Base-by-base conservation (phyloP, 768 basidiomycete species). In the Naematelia aurantialba region DNA sequence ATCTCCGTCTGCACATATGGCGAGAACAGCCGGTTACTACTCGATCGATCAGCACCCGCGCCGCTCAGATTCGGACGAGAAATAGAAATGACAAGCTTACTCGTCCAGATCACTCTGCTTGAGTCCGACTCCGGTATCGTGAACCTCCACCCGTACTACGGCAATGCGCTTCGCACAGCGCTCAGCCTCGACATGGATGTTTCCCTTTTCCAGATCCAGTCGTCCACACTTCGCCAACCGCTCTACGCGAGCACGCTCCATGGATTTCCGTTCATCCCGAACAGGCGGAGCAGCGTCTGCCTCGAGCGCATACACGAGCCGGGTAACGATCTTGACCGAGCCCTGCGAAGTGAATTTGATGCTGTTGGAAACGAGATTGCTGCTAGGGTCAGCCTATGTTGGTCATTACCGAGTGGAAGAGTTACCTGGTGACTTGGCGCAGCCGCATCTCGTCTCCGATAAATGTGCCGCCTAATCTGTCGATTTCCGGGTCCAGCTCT, bases 401-500 rank as follows among this genome's bases (percentile, higher is more conserved):
- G n/a, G n/a, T n/a, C n/a, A n/a, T n/a, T n/a, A n/a, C n/a, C n/a
- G n/a, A n/a, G n/a, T n/a, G n/a, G n/a, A n/a, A n/a, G n/a, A n/a
- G n/a, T n/a, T n/a, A n/a, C n/a, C n/a, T n/a, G 2, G 70, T 59
- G 29, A 73, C 61, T 49, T 67, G 70, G 66, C 89, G 82, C 52
- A 91, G 73, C 13, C 90, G 83, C 47, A 86, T 86, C 68, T 91
- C 89, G 71, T 93, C 89, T 22, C 90, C 89, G 13, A 88, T 83
- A 39, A 93, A 77, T 13, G 63, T 60, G 0, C 89, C 50, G 17
- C 74, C 76, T 21, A 78, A 60, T 44, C 73, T 68, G 58, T 81
- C 80, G 34, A 81, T 79, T 42, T 75, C 67, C 42, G 74, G 65
- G 58, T 92, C 90, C 22, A 91, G 79, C 53, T 85, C 81, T 0